These are phyloP conservation scores for Talaromyces sp. DNA, from an alignment of 2,329 filamentous ascomycete genomes.

Conservation along the genomic window DNA sequence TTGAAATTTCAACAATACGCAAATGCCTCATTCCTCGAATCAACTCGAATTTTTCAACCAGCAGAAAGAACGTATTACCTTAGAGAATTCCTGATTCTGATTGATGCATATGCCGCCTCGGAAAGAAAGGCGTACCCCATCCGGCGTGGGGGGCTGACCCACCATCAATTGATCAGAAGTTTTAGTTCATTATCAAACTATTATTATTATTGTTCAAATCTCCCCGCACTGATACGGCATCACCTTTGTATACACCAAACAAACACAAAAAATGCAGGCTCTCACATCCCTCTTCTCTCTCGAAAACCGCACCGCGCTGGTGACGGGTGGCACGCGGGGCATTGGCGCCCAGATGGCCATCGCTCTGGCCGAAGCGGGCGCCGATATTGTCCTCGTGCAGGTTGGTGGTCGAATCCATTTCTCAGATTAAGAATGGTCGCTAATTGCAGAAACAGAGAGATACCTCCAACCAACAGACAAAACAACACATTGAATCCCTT, in stretches of 20 bases:
- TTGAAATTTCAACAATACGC: background rate
- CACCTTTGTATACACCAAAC: background rate
- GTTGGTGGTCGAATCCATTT: slow-evolving; percentile 15
- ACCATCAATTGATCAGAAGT: background rate
- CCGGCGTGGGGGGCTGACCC: slow-evolving; percentile 3
- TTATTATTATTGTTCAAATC: background rate
- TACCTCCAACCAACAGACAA: slow-evolving; percentile 39
- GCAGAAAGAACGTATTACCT: background rate
- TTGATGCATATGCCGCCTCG: background rate
- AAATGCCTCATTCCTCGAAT: background rate
- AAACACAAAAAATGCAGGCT: slow-evolving; percentile 1
- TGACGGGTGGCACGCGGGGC: slow-evolving; percentile 43
- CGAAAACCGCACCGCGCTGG: slow-evolving; percentile 13
- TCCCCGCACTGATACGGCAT: background rate
- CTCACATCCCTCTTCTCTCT: slow-evolving; percentile 10
- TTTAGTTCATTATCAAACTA: background rate
- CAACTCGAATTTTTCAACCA: background rate
- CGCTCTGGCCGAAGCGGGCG: slow-evolving; percentile 43
- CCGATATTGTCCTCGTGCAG: slow-evolving; percentile 40
- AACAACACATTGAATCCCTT: slow-evolving; percentile 34
- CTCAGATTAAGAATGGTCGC: background rate
- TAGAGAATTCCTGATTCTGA: background rate
- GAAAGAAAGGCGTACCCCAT: slow-evolving; percentile 8
- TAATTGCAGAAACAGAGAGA: slow-evolving; percentile 41
- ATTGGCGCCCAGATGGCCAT: slow-evolving; percentile 44